phyloP scores from a whole-genome alignment of 1,139 yeast genomes.

The Taphrina flavorubra region DNA sequence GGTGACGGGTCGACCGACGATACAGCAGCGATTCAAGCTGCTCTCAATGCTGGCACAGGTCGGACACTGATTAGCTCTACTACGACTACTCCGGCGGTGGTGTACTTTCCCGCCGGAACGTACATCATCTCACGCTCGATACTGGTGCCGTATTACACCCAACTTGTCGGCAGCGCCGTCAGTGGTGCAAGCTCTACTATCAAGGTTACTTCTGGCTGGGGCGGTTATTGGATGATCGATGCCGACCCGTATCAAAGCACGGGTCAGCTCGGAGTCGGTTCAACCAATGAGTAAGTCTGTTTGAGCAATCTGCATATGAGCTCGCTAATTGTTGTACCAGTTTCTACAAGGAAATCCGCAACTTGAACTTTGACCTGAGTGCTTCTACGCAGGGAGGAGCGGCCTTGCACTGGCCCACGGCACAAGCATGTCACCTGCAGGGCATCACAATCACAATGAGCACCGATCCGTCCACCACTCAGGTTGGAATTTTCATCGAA shows the following conservation, averaged over 20 bases:
- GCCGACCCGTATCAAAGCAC: slow-evolving; percentile 38
- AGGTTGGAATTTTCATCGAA: slow-evolving; percentile 42
- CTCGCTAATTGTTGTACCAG: slow-evolving; percentile 1
- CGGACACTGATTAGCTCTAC: slow-evolving; percentile 24
- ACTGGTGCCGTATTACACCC: slow-evolving; percentile 41
- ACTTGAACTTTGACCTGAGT: slow-evolving; percentile 39
- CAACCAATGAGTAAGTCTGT: slow-evolving; percentile 19
- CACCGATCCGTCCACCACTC: slow-evolving; percentile 3
- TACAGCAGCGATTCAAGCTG: slow-evolving; percentile 43
- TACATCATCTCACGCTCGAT: slow-evolving; percentile 38
- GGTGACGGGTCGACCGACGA: slow-evolving; percentile 44
- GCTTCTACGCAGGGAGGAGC: slow-evolving; percentile 24
- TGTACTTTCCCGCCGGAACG: slow-evolving; percentile 43
- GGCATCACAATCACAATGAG: slow-evolving; percentile 42
- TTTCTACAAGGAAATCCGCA: slow-evolving; percentile 42
- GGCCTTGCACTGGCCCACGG: slow-evolving; percentile 43
- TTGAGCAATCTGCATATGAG: background rate
- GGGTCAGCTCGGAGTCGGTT: slow-evolving; percentile 27
- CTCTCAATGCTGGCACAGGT: slow-evolving; percentile 40
- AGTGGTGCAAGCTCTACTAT: slow-evolving; percentile 33
- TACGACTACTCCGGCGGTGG: slow-evolving; percentile 43
- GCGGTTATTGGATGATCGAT: slow-evolving; percentile 29
- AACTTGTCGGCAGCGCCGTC: slow-evolving; percentile 38
- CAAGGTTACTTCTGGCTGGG: slow-evolving; percentile 38
- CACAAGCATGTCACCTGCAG: slow-evolving; percentile 43